Evolutionary conservation across 225 moss, liverwort and hornwort genomes (phyloP), one percentile per base, ranked within the genome.

Genomic region (Anthoceros angustus): DNA sequence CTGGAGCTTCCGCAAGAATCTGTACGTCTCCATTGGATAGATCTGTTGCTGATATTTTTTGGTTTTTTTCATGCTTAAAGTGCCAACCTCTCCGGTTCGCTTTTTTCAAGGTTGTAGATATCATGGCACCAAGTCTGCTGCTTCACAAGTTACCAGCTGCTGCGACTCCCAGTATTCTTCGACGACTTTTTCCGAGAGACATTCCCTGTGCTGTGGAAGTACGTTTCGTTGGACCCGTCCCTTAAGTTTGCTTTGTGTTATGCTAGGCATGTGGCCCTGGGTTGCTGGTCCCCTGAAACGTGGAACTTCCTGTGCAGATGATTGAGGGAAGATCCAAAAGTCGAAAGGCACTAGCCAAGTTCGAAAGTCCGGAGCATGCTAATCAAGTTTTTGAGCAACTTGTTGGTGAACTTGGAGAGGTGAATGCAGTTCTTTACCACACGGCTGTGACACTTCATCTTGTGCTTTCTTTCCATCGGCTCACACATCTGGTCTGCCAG

Each of bases 341-440:
- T 25, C 4, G 40, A 43, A 43, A 25, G 62, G 62, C 71, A 63
- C 43, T 74, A 65, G 82, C 80, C 67, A 64, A 74, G 38, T 88
- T 88, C 69, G 45, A 72, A 25, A 78, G 72, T 64, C 63, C 62
- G 21, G 74, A 78, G 61, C 81, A 77, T 60, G 83, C 86, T 20
- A 70, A 84, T 65, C 67, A 32, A 21, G 83, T 78, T 0, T 88
- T 83, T 68, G 72, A 73, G 48, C 75, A 65, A 48, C 69, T 86
- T 0, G 66, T 75, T 41, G 82, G 86, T 61, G 18, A 42, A 49
- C 64, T 64, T 23, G 72, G 70, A 65, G 70, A 70, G 75, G 88
- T 88, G 55, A 55, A 76, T 72, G 41, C 21, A 39, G 4, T 62
- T 7, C 8, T 45, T 25, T 64, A 55, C 11, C 67, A 32, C 39